These are phyloP conservation scores for Leptoxyphium fumago DNA, from an alignment of 2,329 filamentous ascomycete genomes.

Conservation along the genomic window DNA sequence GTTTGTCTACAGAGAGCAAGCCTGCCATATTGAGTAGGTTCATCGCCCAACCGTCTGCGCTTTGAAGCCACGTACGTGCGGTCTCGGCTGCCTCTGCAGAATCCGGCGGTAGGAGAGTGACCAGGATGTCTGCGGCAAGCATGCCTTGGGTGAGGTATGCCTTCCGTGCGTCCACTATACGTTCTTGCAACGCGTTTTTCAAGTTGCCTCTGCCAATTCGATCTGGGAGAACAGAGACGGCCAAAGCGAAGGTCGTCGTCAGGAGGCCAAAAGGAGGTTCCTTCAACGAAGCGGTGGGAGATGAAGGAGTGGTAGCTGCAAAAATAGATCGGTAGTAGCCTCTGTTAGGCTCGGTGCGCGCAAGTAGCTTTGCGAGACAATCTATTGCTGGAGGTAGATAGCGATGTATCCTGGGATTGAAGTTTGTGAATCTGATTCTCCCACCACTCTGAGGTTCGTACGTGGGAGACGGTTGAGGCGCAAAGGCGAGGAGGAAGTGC, in stretches of 20 bases:
- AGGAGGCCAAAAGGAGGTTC: constrained; percentile 59
- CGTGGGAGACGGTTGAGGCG: constrained; percentile 59
- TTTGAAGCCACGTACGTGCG: constrained; percentile 66
- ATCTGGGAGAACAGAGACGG: constrained; percentile 73
- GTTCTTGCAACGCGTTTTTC: constrained; percentile 29
- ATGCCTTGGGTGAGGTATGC: constrained; percentile 85
- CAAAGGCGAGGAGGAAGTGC: constrained; percentile 82
- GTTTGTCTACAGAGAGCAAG: constrained; percentile 49
- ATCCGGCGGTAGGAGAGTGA: constrained; percentile 43
- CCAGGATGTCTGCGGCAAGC: constrained; percentile 75
- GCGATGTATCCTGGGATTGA: constrained; percentile 66
- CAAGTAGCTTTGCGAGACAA: constrained; percentile 77
- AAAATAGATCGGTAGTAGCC: constrained; percentile 74
- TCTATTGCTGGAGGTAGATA: constrained; percentile 87
- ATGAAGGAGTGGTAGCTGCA: constrained; percentile 33
- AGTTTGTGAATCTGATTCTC: constrained; percentile 61
- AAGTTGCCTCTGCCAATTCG: constrained; percentile 40
- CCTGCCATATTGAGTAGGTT: constrained; percentile 65
- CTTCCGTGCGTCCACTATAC: constrained; percentile 68
- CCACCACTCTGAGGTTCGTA: constrained; percentile 19
- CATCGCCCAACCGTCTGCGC: constrained; percentile 68
- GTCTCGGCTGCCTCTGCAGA: constrained; percentile 33
- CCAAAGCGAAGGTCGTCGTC: constrained; percentile 73
- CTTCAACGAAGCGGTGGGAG: constrained; percentile 8
- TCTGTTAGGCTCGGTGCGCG: constrained; percentile 84